Percentiles rank a stretch among this genome's conserved stretches.
phyloP scores from a whole-genome alignment of 768 basidiomycete genomes.

The Leccinum olivaceopallidum region DNA sequence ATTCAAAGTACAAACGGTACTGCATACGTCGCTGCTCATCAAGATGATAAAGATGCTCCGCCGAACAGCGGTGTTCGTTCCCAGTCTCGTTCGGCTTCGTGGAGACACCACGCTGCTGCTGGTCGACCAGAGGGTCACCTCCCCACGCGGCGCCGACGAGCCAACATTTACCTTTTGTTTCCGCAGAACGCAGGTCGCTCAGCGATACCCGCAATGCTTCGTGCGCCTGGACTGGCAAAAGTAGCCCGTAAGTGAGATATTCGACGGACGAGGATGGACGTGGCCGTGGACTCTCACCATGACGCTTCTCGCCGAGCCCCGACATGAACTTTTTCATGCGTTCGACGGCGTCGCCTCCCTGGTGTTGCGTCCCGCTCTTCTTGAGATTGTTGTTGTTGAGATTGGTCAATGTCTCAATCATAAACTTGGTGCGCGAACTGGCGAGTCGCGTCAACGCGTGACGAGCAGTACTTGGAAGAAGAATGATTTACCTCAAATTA shows the following conservation, averaged over 20 bases:
- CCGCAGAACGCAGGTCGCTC: slow-evolving; percentile 79
- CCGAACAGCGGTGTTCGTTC: slow-evolving; percentile 84
- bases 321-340: slow-evolving; percentile 88
- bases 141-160: slow-evolving; percentile 95
- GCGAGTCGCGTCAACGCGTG: slow-evolving; percentile 3
- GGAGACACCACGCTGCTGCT: slow-evolving; percentile 43
- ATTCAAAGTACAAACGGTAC: not conserved
- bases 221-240: slow-evolving; percentile 67
- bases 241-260: not conserved
- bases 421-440: slow-evolving; percentile 93
- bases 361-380: slow-evolving; percentile 60
- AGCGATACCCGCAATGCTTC: slow-evolving; percentile 87
- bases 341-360: slow-evolving; percentile 74
- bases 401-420: slow-evolving; percentile 91
- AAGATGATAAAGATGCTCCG: slow-evolving; percentile 89
- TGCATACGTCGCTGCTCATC: slow-evolving; percentile 90
- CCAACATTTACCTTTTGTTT: slow-evolving; percentile 97
- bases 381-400: slow-evolving; percentile 91
- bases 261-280: not conserved
- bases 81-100: slow-evolving; percentile 24
- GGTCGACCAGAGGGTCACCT: slow-evolving; percentile 87
- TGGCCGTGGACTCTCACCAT: slow-evolving; percentile 44
- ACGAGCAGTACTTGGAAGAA: not conserved
- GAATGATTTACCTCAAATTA: slow-evolving; percentile 47
- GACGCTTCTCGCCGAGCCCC: slow-evolving; percentile 72